Percentiles rank a stretch among this genome's conserved stretches.
phyloP scores from a whole-genome alignment of 257 asterid species.

The Datura wrightii region DNA sequence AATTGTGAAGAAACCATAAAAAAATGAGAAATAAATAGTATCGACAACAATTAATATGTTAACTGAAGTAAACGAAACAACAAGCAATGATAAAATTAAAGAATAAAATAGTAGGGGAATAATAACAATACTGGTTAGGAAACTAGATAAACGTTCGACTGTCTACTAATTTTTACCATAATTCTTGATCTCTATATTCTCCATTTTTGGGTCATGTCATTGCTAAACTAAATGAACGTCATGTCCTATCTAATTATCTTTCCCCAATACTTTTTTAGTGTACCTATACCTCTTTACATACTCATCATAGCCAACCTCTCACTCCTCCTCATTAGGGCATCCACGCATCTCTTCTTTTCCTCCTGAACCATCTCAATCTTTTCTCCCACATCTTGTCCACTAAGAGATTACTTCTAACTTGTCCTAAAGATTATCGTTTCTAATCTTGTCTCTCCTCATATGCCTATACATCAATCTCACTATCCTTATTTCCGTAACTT shows the following conservation, averaged over 20 bases:
- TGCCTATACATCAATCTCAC: too few species aligned
- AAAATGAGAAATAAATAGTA: not conserved
- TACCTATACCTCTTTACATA: too few species aligned
- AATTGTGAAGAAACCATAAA: not conserved
- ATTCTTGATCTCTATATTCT: not conserved
- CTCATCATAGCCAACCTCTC: too few species aligned
- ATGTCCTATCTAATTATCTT: not conserved
- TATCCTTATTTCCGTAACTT: too few species aligned
- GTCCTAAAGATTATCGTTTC: too few species aligned
- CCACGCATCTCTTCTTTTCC: too few species aligned
- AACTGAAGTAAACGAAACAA: not conserved
- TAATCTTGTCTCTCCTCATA: too few species aligned
- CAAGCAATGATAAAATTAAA: not conserved
- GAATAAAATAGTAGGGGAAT: not conserved
- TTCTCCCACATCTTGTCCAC: too few species aligned
- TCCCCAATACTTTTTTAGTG: too few species aligned
- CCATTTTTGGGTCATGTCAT: not conserved
- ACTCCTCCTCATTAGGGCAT: too few species aligned
- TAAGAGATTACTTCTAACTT: too few species aligned
- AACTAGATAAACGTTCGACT: not conserved
- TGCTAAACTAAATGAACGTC: not conserved
- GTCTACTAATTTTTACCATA: not conserved
- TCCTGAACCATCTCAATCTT: too few species aligned
- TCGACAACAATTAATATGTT: not conserved
- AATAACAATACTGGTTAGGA: not conserved